Base-by-base conservation (phyloP, 1,284 basidiomycete species). In the Puccinia hordei region DNA sequence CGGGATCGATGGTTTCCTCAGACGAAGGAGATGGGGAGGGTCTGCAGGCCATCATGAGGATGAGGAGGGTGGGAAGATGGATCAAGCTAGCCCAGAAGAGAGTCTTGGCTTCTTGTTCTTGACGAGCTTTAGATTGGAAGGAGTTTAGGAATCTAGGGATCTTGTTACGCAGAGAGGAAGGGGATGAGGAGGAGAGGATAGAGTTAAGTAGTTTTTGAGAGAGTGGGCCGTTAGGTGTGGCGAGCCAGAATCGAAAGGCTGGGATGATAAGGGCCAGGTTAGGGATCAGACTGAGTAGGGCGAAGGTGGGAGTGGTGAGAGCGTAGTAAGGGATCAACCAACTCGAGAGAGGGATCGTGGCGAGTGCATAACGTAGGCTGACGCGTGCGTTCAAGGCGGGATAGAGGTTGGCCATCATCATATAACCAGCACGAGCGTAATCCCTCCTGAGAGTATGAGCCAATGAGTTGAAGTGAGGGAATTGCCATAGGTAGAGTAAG, bases 381-480 rank as follows among this genome's bases (percentile, higher is more conserved):
- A 98, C 95, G 66, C 93, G 88, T 0, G 93, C 90, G 85, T 98
- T 99, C 83, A 93, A 90, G 15, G 87, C 84, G 0, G 96, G 94
- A 61, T 91, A 88, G 65, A 93, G 87, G 78, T 95, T 92, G 33
- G 91, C 90, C 51, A 98, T 90, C 97, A 99, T 99, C 57, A 90
- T 89, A 85, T 97, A 99, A 22, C 95, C 96, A 6, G 93, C 94
- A 84, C 94, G 90, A 0, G 96, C 94, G 86, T 99, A 99, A 46
- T 92, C 92, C 22, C 90, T 90, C 35, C 95, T 90, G 17, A 97
- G 90, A 71, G 95, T 88, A 86, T 98, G 90, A 2, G 95, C 91
- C n/a, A 99, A 88, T 0, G 94, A 87, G 87, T 97, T 98, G 88
- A 99, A 99, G 86, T 99, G 97, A 24, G 97, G 96, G 86, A 99